Evolutionary conservation across 1,139 yeast genomes (phyloP).

Genomic region (Hyphopichia wangnamkhiaoensis): DNA sequence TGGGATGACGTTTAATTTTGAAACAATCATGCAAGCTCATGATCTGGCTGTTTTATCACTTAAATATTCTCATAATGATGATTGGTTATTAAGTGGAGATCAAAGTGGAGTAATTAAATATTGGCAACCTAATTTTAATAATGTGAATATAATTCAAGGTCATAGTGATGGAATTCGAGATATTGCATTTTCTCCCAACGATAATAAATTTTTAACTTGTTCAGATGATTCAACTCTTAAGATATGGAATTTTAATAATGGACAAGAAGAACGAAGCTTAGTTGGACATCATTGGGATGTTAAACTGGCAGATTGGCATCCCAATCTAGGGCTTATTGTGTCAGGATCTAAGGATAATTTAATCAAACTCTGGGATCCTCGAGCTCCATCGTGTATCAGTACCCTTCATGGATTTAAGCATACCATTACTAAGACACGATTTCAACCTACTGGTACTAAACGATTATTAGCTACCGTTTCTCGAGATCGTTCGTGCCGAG

Average conservation of each 20-base stretch:
- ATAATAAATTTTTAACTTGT: constrained; percentile 85
- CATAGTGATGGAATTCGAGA: constrained; percentile 85
- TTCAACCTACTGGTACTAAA: constrained; percentile 71
- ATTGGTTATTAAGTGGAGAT: constrained; percentile 93
- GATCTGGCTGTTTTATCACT: constrained; percentile 83
- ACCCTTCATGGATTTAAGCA: constrained; percentile 93
- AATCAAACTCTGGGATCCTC: constrained; percentile 94
- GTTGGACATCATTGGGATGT: constrained; percentile 99
- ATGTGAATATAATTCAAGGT: constrained; percentile 82
- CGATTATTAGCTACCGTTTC: constrained; percentile 83
- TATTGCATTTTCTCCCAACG: constrained; percentile 86
- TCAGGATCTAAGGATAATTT: constrained; percentile 93
- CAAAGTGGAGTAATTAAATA: constrained; percentile 88
- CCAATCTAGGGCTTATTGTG: constrained; percentile 77
- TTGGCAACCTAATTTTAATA: constrained; percentile 98
- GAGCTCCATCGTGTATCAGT: constrained; percentile 68
- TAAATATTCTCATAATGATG: constrained; percentile 86
- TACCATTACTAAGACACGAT: constrained; percentile 80
- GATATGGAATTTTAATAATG: constrained; percentile 93
- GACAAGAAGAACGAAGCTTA: constrained; percentile 76
- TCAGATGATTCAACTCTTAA: constrained; percentile 89
- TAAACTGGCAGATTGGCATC: constrained; percentile 97
- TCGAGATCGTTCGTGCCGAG: constrained; percentile 83
- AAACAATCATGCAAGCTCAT: constrained; percentile 98
- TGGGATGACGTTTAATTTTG: constrained; percentile 93